Evolutionary conservation across 2,329 filamentous ascomycete species (phyloP), one percentile per base, ranked within the genome.

Genomic region (Arachnopeziza araneosa): DNA sequence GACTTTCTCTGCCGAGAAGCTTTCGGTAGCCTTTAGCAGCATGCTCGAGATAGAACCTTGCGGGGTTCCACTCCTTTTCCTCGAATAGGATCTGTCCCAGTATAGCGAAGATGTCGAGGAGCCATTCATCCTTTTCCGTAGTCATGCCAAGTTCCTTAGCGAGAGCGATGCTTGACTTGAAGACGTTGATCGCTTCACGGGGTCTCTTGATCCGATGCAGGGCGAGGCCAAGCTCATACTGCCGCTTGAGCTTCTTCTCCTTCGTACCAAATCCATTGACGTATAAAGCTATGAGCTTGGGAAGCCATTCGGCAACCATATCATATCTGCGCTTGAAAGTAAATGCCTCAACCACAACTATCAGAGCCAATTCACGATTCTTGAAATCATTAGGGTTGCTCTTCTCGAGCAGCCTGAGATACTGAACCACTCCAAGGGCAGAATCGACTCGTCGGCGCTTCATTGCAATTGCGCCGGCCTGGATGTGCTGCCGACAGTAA

Each of bases 251-350:
- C 17, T 44, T 44, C 36, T 44, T 44, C 12, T 44, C 52, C n/a
- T 36, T 54, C 14, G n/a, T n/a, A 23, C 56, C 56, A 50, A 48
- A 58, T n/a, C 50, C 32, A 17, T 21, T 24, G 24, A 53, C 56
- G 50, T 58, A 58, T n/a, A 58, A 36, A 14, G 49, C 56, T n/a
- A 58, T 53, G 23, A 53, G 56, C 32, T 54, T 53, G 17, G 50
- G 56, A n/a, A 51, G 22, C 19, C 52, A 58, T 24, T 48, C 51
- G 24, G 48, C 56, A 10, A 51, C 56, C 1, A 36, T 21, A 14
- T 44, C 32, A 19, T 48, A 58, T 23, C 53, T 32, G 8, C 24
- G n/a, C 6, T 49, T 26, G 21, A 50, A 48, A 12, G 36, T 48
- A n/a, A 54, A 51, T 1, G 36, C 51, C 9, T 52, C 51, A 21